These are phyloP conservation scores for Eragrostis curvula DNA, from an alignment of 176 grass and related monocot genomes.

Conservation along the genomic window DNA sequence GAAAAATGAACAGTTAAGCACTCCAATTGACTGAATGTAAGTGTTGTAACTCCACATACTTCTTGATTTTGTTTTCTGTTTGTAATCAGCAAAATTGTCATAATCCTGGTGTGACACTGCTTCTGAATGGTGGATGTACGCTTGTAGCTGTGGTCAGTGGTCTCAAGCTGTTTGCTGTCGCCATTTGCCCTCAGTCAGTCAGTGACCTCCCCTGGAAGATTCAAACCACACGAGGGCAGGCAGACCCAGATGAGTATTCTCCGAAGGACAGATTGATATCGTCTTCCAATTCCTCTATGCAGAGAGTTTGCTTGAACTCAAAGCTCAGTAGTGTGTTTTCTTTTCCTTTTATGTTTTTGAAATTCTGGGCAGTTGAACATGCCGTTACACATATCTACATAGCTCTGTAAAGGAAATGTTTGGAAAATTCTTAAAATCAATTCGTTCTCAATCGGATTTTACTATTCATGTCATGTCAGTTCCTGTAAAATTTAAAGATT, in stretches of 20 bases:
- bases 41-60: not conserved
- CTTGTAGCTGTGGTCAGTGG: not conserved
- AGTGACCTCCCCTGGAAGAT: not conserved
- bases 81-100: not conserved
- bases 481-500: not conserved
- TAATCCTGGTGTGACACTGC: not conserved
- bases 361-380: not conserved
- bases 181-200: not conserved
- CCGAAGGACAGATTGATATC: not conserved
- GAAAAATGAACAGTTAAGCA: not conserved
- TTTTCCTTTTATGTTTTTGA: not conserved
- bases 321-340: not conserved
- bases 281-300: not conserved
- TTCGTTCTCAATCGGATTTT: not conserved
- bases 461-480: no score
- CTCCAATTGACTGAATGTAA: conserved; percentile 21
- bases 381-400: not conserved
- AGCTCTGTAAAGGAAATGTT: not conserved
- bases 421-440: not conserved
- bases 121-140: not conserved
- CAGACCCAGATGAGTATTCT: not conserved
- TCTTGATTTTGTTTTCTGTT: conserved; percentile 11
- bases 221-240: not conserved
- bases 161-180: not conserved
- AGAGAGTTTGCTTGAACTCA: not conserved